Evolutionary conservation across 1,284 basidiomycete species (phyloP), one percentile per base, ranked within the genome.

Genomic region (Malassezia psittaci): DNA sequence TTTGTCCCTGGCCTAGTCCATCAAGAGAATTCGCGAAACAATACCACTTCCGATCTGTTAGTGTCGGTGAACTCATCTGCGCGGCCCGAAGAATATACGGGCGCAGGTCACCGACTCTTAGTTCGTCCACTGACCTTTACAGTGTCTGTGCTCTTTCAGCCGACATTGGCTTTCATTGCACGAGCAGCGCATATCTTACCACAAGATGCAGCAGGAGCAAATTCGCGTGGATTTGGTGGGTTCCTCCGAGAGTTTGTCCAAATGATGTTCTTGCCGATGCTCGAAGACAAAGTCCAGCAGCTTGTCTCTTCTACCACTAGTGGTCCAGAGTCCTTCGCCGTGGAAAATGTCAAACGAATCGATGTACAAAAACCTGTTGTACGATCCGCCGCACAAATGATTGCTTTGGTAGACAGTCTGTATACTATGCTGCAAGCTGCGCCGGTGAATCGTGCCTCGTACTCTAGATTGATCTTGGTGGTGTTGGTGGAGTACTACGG

Each of bases 401-500:
- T 94, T 79, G 85, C 88, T 0, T 78, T 98, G 41, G 86, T 94
- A 67, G 91, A 94, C 71, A 90, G 87, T 1, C 79, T 98, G 2
- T 96, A 90, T 68, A 81, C 83, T 8, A 96, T 96, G 90, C 81
- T 96, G 9, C 82, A 84, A 52, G 85, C 85, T 13, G 90, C 89
- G n/a, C 90, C 93, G 0, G 96, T 98, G 78, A 91, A 96, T 68
- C 82, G 85, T 56, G 93, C 96, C 73, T 59, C 55, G 24, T 74
- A 96, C 75, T 85, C 88, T 32, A 83, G 89, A n/a, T 79, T 98
- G 37, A 90, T 98, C 59, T 81, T 98, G 21, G 85, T 87, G n/a
- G 86, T 96, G 40, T 86, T 96, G 48, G 88, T 94, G 36, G 90
- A 96, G 74, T 96, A 91, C 75, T 96, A 96, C 70, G 89, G 94